A percentile compares a stretch with the other conserved stretches of the same genome.
phyloP scores from a whole-genome alignment of 495 filamentous ascomycete genomes.

The Neurospora intermedia region DNA sequence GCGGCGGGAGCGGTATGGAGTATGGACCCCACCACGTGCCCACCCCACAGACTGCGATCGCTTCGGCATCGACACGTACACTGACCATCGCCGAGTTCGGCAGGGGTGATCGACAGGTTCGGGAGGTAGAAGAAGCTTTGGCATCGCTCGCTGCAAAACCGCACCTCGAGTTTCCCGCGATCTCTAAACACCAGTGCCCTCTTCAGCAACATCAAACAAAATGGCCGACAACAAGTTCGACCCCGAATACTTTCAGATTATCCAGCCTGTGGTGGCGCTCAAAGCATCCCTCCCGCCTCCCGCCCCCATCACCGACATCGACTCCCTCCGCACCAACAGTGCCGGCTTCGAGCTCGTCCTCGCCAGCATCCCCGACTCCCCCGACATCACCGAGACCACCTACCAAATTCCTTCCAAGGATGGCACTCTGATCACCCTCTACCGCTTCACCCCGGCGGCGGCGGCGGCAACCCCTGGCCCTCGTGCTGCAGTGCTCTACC shows the following conservation, averaged over 20 bases:
- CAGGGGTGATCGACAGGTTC: background rate
- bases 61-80: background rate
- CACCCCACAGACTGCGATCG: background rate
- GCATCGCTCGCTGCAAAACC: background rate
- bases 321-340: conserved; percentile 1
- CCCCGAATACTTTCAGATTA: conserved; percentile 6
- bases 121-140: background rate
- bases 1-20: background rate
- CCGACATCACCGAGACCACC: conserved; percentile 11
- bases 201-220: background rate
- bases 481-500: conserved; percentile 21
- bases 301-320: background rate
- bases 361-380: background rate
- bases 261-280: background rate
- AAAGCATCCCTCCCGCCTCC: conserved; percentile 1
- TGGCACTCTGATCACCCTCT: conserved; percentile 13
- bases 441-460: conserved; percentile 10
- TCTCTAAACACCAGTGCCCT: background rate
- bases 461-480: background rate
- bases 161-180: background rate
- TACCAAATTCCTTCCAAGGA: conserved; percentile 11
- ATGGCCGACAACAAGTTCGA: conserved; percentile 9
- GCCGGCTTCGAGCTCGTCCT: background rate
- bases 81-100: background rate
- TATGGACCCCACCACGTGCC: background rate